These are phyloP conservation scores for Kodamaea neixiangensis DNA, from an alignment of 805 yeast species.

Conservation along the genomic window DNA sequence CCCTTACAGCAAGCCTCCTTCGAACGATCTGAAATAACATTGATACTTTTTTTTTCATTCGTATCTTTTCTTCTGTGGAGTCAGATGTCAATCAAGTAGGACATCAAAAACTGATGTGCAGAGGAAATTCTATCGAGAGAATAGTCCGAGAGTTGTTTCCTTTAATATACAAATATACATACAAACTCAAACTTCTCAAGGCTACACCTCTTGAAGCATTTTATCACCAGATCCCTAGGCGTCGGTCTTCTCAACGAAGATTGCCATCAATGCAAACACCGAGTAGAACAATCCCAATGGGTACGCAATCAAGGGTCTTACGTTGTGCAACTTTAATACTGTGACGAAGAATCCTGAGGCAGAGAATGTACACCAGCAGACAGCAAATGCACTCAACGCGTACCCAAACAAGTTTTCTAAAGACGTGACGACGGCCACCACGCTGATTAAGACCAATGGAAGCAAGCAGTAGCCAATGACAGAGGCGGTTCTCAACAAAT, in stretches of 20 bases:
- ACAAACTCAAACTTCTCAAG: not conserved
- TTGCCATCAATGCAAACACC: constrained; percentile 94
- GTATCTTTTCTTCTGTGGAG: not conserved
- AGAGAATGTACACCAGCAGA: constrained; percentile 89
- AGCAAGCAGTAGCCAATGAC: constrained; percentile 92
- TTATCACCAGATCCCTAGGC: not conserved
- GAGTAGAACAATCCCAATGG: constrained; percentile 90
- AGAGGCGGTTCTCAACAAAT: constrained; percentile 74
- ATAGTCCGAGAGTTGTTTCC: not conserved
- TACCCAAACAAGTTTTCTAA: constrained; percentile 80
- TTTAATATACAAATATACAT: constrained; percentile 4
- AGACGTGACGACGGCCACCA: constrained; percentile 63
- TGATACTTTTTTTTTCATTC: not conserved
- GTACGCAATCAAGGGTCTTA: constrained; percentile 88
- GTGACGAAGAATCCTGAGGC: constrained; percentile 92
- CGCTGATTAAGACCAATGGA: constrained; percentile 80
- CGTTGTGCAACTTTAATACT: constrained; percentile 78
- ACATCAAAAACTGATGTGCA: no score
- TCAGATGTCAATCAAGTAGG: not conserved
- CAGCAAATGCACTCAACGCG: constrained; percentile 61
- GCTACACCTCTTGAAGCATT: not conserved
- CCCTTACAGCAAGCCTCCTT: not conserved
- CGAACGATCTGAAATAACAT: not conserved
- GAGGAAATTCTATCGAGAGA: not conserved
- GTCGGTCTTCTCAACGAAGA: constrained; percentile 57